Evolutionary conservation across 202 grass and related monocot species (phyloP).

Genomic region (Cymbopogon flexuosus): DNA sequence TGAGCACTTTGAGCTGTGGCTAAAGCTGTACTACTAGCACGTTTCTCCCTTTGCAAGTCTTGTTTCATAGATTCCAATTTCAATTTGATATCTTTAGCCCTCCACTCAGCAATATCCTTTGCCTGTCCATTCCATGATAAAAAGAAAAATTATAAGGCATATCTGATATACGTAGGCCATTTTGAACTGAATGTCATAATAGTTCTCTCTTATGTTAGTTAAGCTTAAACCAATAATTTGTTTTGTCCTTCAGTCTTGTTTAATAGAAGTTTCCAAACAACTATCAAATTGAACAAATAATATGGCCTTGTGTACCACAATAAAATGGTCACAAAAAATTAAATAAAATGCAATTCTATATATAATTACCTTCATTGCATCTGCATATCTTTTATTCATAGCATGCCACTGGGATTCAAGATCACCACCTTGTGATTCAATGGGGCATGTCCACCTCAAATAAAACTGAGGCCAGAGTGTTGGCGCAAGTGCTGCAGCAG

Average conservation of each 20-base stretch:
- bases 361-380: slow-evolving; percentile 59
- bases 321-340: background rate
- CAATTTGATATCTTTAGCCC: slow-evolving; percentile 53
- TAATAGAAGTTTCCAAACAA: background rate
- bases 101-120: slow-evolving; percentile 58
- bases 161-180: background rate
- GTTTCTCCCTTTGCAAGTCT: slow-evolving; percentile 68
- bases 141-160: background rate
- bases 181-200: background rate
- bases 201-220: background rate
- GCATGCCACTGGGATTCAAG: slow-evolving; percentile 79
- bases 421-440: slow-evolving; percentile 59
- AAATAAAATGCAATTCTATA: slow-evolving; percentile 13
- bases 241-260: background rate
- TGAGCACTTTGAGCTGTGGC: slow-evolving; percentile 48
- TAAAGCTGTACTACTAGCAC: slow-evolving; percentile 46
- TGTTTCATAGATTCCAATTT: slow-evolving; percentile 49
- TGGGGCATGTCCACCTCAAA: slow-evolving; percentile 88
- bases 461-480: slow-evolving; percentile 96
- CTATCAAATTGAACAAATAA: slow-evolving; percentile 11
- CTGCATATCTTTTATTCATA: slow-evolving; percentile 57
- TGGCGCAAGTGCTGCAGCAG: slow-evolving; percentile 85
- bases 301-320: background rate
- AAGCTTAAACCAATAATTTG: slow-evolving; percentile 8
- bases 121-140: slow-evolving; percentile 44